Percentiles rank a stretch among this genome's conserved stretches.
These are phyloP conservation scores for Obelidium mucronatum DNA, from an alignment of 192 early-diverging fungal species.

Conservation along the genomic window DNA sequence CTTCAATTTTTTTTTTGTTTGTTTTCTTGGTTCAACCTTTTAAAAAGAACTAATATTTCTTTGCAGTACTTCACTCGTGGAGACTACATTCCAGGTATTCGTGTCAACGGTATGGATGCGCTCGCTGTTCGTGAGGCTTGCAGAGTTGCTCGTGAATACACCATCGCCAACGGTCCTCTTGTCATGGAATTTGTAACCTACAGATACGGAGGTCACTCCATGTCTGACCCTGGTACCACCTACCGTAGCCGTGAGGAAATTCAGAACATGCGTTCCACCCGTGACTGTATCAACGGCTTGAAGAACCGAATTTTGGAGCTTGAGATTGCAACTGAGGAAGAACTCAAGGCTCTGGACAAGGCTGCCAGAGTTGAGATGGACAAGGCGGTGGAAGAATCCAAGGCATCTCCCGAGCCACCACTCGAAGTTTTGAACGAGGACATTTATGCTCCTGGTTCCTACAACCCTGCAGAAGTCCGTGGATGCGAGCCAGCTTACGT, in stretches of 20 bases:
- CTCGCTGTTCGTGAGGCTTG: conserved; percentile 90
- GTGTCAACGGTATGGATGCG: conserved; percentile 86
- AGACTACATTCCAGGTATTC: conserved; percentile 96
- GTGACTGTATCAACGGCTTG: conserved; percentile 92
- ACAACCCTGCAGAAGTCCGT: conserved; percentile 73
- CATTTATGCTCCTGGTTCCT: conserved; percentile 80
- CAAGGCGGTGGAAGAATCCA: conserved; percentile 81
- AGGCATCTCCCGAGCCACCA: conserved; percentile 78
- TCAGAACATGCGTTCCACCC: conserved; percentile 95
- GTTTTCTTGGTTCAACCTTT: neutral
- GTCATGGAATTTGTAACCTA: conserved; percentile 97
- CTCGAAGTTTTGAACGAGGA: conserved; percentile 77
- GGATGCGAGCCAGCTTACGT: conserved; percentile 83
- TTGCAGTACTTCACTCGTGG: conserved; percentile 90
- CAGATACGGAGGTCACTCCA: conserved; percentile 99
- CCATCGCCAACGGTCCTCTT: conserved; percentile 86
- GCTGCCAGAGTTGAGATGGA: conserved; percentile 86
- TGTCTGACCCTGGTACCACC: conserved; percentile 99
- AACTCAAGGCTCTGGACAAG: conserved; percentile 95
- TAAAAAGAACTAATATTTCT: neutral
- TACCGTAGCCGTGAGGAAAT: conserved; percentile 99
- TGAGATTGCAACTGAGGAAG: conserved; percentile 78
- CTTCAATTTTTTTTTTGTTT: neutral
- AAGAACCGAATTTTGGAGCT: conserved; percentile 82
- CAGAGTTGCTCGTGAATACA: conserved; percentile 86